Evolutionary conservation across 75 land plant genomes (phyloP), one percentile per base, ranked within the genome.

Genomic region (Cryptomeria japonica): DNA sequence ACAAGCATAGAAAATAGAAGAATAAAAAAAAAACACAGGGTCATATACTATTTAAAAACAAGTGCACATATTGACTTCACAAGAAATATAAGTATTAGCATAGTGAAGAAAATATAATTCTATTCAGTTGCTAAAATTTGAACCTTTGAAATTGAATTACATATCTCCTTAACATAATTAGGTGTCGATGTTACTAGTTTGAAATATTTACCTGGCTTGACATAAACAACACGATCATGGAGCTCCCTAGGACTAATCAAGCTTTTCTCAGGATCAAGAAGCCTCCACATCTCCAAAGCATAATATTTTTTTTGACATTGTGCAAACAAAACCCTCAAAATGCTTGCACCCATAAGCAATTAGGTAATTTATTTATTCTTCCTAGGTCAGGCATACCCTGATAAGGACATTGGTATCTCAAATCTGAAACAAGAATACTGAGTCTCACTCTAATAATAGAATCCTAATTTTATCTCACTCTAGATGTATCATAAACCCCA

Each of bases 221-320:
- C 99, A 86, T 98, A 98, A 41, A 94, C 96, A 86, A 98, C 94
- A 37, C 99, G 95, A 42, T 94, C 94, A 85, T 92, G 87, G 34
- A 98, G 87, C 80, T 97, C 95, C 19, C 80, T 90, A 3, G 94
- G 83, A 79, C 88, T 92, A 86, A 98, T 98, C 75, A 98, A 92
- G 79, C 92, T 96, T 72, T 92, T 89, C 22, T 98, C 99, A 64
- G 99, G 99, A 88, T 98, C 99, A 89, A 98, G 95, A 91, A 98
- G 94, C 89, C 99, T 94, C 99, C 99, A 98, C 97, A 98, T 97
- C 89, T 98, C 99, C 42, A 95, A 91, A 87, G 99, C 99, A 92
- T 98, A 98, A 87, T 98, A 98, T 89, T 92, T n/a, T 94, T 86
- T 97, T 98, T 34, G 99, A 95, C 99, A 98, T 95, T 72, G 99